Evolutionary conservation across 2,329 filamentous ascomycete species (phyloP).

Genomic region (Microcyclosporella mali): DNA sequence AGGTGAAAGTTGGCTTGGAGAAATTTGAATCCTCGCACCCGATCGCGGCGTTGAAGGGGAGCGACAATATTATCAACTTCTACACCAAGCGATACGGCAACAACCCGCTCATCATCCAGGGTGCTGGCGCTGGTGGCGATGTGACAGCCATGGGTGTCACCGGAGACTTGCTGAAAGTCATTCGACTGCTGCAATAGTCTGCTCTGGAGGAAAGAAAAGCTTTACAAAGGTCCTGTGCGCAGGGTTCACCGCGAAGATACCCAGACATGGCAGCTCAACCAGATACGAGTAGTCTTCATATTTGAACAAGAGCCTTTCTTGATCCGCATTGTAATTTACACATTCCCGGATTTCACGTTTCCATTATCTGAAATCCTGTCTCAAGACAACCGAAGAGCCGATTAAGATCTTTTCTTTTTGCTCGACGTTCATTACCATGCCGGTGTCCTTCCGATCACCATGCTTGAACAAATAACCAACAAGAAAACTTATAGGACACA

Average conservation of each 20-base stretch:
- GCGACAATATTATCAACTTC: conserved; percentile 98
- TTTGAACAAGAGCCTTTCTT: too few species aligned
- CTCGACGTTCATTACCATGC: too few species aligned
- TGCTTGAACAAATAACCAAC: too few species aligned
- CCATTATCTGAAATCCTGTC: too few species aligned
- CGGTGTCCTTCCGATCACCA: too few species aligned
- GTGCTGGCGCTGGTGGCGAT: conserved; percentile 83
- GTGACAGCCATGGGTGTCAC: conserved; percentile 98
- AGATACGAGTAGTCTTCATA: too few species aligned
- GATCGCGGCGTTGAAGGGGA: conserved; percentile 91
- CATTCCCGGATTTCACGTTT: neutral
- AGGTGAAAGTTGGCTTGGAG: conserved; percentile 87
- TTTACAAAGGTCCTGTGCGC: neutral
- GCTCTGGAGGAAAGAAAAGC: neutral
- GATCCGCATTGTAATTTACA: neutral
- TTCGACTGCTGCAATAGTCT: conserved; percentile 56
- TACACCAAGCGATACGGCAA: conserved; percentile 90
- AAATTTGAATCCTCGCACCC: conserved; percentile 76
- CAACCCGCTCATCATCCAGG: conserved; percentile 90
- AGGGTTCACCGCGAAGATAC: too few species aligned
- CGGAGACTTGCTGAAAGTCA: conserved; percentile 83
- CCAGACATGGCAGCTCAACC: too few species aligned
- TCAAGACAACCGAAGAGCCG: too few species aligned
- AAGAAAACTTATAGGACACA: too few species aligned
- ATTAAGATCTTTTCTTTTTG: too few species aligned